Conservation (phyloP, 441 rosid species). For the Theobroma grandiflorum region DNA sequence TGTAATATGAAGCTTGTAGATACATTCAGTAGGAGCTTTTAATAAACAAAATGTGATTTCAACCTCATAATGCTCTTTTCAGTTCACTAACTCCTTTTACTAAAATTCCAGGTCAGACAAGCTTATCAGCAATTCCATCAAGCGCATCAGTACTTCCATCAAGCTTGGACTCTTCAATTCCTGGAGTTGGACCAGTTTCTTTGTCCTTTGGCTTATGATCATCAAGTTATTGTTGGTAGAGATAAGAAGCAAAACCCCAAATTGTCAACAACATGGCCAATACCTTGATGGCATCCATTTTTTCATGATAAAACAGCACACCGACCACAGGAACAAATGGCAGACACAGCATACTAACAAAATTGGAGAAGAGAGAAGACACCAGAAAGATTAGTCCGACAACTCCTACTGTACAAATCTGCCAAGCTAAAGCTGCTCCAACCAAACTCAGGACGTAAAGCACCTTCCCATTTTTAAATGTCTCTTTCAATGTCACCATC, state of each 20-base stretch:
- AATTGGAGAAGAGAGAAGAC: slow-evolving; percentile 58
- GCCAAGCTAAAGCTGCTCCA: slow-evolving; percentile 51
- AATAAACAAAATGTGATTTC: not conserved
- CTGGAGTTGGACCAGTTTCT: not conserved
- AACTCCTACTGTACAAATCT: slow-evolving; percentile 42
- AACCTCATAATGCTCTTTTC: not conserved
- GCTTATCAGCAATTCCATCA: slow-evolving; percentile 8
- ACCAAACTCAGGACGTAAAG: slow-evolving; percentile 49
- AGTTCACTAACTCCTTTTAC: not conserved
- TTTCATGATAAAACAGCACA: slow-evolving; percentile 17
- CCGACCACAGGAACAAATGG: slow-evolving; percentile 23
- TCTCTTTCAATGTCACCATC: slow-evolving; percentile 39
- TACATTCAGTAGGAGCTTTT: not conserved
- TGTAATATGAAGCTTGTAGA: not conserved
- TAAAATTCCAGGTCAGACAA: not conserved
- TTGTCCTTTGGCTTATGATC: slow-evolving; percentile 9
- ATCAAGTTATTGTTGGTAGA: slow-evolving; percentile 31
- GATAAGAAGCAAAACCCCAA: slow-evolving; percentile 41
- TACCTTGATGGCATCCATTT: slow-evolving; percentile 33
- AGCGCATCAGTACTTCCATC: not conserved
- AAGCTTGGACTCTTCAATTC: slow-evolving; percentile 12
- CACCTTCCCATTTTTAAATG: slow-evolving; percentile 38
- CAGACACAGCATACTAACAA: slow-evolving; percentile 23
- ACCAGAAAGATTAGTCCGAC: slow-evolving; percentile 54
- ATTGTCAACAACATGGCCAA: slow-evolving; percentile 39